These are phyloP conservation scores for Leptodermis oblonga DNA, from an alignment of 257 asterid genomes.

Conservation along the genomic window DNA sequence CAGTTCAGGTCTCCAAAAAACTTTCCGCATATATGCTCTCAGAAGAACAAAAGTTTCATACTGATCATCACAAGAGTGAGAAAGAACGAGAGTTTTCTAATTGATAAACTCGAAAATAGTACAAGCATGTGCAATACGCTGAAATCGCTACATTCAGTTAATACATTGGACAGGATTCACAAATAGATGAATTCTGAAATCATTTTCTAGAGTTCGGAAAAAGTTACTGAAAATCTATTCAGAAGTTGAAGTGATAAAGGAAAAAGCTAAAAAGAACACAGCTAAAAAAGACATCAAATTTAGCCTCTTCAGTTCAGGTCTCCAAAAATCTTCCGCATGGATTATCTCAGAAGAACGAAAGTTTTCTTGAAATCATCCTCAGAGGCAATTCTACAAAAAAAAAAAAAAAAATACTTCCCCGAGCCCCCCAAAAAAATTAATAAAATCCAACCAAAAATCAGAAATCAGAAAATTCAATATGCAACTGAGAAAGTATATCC, in stretches of 20 bases:
- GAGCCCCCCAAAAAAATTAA: neutral
- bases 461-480: too few species aligned
- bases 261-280: neutral
- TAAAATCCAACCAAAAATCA: neutral
- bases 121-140: neutral
- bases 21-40: neutral
- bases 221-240: neutral
- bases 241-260: neutral
- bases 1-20: conserved; percentile 16
- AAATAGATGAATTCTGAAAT: neutral
- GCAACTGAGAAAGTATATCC: too few species aligned
- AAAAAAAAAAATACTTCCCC: neutral
- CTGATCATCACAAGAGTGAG: conserved; percentile 11
- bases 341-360: conserved; percentile 13
- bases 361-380: conserved; percentile 6
- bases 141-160: neutral
- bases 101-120: neutral
- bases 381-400: neutral
- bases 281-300: neutral
- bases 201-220: neutral
- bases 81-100: too few species aligned
- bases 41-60: conserved; percentile 6
- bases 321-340: conserved; percentile 13
- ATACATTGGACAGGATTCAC: neutral
- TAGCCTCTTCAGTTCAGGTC: conserved; percentile 13